Conservation (phyloP, 1,284 basidiomycete genomes). For the Calocybe gambosa region DNA sequence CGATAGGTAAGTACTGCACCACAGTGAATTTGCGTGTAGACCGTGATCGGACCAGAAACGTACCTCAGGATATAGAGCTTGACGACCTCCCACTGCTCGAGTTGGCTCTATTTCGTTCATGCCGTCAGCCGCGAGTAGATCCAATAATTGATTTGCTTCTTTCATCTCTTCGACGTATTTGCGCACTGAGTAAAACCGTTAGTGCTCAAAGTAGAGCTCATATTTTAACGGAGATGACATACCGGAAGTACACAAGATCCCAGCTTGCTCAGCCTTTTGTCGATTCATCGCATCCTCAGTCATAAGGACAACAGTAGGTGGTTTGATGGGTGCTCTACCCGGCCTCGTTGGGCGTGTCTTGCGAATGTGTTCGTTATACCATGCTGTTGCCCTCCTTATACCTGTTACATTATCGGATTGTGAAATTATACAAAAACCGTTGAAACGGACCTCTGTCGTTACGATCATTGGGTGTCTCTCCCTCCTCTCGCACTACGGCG, state of each 20-base stretch:
- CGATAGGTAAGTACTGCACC: constrained; percentile 72
- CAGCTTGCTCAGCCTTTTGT: constrained; percentile 66
- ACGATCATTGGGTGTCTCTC: constrained; percentile 83
- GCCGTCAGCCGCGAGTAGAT: constrained; percentile 70
- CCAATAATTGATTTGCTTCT: constrained; percentile 62
- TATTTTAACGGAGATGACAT: constrained; percentile 12
- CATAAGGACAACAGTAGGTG: constrained; percentile 71
- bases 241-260: constrained; percentile 66
- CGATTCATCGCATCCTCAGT: constrained; percentile 90
- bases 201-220: not conserved
- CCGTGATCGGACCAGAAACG: constrained; percentile 1
- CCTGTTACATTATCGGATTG: constrained; percentile 36
- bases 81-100: constrained; percentile 43
- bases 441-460: constrained; percentile 76
- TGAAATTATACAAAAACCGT: not conserved
- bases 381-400: constrained; percentile 78
- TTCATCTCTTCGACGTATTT: constrained; percentile 76
- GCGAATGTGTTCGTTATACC: constrained; percentile 77
- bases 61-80: constrained; percentile 76
- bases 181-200: constrained; percentile 41
- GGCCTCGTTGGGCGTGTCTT: constrained; percentile 47
- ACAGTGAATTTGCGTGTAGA: constrained; percentile 1
- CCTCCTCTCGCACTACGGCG: constrained; percentile 64
- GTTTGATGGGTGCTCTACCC: constrained; percentile 33
- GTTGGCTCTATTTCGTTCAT: constrained; percentile 59